Evolutionary conservation across 2,329 filamentous ascomycete species (phyloP).

Genomic region (Penicillium sp.): DNA sequence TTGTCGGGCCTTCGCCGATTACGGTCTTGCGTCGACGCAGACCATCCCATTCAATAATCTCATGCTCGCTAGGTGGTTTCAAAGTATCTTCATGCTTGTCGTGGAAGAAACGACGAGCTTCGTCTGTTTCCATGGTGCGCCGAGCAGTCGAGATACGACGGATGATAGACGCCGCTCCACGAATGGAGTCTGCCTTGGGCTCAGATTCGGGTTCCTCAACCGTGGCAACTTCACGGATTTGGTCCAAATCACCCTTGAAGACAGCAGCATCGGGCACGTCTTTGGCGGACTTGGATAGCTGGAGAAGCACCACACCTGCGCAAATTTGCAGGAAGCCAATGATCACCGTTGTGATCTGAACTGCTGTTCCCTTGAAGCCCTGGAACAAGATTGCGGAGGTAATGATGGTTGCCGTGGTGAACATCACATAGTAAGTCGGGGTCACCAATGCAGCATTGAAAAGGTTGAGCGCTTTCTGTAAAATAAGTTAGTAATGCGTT

Average conservation of each 20-base stretch:
- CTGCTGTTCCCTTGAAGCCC: conserved; percentile 84
- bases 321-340: conserved; percentile 95
- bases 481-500: conserved; percentile 3
- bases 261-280: conserved; percentile 93
- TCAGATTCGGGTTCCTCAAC: conserved; percentile 96
- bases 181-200: conserved; percentile 93
- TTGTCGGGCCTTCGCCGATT: conserved; percentile 47
- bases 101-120: conserved; percentile 75
- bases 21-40: conserved; percentile 71
- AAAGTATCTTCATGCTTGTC: conserved; percentile 73
- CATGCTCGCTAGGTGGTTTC: conserved; percentile 75
- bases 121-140: conserved; percentile 76
- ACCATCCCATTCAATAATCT: conserved; percentile 88
- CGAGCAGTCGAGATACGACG: conserved; percentile 76
- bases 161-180: conserved; percentile 84
- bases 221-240: conserved; percentile 92
- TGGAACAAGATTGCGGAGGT: conserved; percentile 90
- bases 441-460: conserved; percentile 97
- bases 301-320: conserved; percentile 84
- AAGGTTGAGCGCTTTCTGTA: conserved; percentile 93
- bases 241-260: conserved; percentile 89
- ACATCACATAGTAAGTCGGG: conserved; percentile 98
- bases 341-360: conserved; percentile 83
- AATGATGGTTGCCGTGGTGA: conserved; percentile 92
- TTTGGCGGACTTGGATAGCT: conserved; percentile 97